Evolutionary conservation across 352 stramenopile genomes (phyloP), one percentile per base, ranked within the genome.

Genomic region (Pythium aristosporum): DNA sequence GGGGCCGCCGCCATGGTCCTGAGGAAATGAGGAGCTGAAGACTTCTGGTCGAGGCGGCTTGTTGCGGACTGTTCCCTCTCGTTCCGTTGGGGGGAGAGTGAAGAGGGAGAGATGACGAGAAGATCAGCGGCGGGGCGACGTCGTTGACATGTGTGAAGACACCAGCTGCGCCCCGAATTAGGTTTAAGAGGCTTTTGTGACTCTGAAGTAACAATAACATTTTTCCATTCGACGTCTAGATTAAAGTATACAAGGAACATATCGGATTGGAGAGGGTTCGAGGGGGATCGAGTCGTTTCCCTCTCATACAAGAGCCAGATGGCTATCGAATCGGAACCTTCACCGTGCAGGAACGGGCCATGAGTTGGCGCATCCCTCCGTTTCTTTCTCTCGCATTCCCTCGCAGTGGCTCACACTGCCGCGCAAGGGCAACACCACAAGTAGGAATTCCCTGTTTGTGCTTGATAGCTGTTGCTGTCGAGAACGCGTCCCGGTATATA

Each of bases 251-350:
- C 28, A 67, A 43, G 51, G 49, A 16, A n/a, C 0, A 12, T 3
- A 44, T 55, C 37, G 42, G 12, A 21, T 64, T 48, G 1, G 30
- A 60, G 41, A 54, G 39, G 61, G 53, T 60, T 50, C 13, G 39
- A 23, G n/a, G 2, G 10, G 25, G 39, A 42, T 9, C 54, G 60
- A 54, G 51, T 57, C 53, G 61, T 58, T 57, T 65, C 23, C 43
- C 44, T 49, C 20, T 20, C 32, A 13, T 23, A n/a, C 36, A 13
- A 57, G 37, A 13, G n/a, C 39, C 58, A 66, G 39, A 12, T 66
- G 48, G 59, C 46, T 20, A 7, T 18, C 59, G 58, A 58, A 66
- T 66, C 51, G 59, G 59, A 66, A 66, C 59, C 59, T 66, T 47
- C 59, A 66, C 50, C 10, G 20, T 28, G 48, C 59, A 66, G n/a